Evolutionary conservation across 73 alveolate species (phyloP).

Genomic region (Paramecium sexaurelia): DNA sequence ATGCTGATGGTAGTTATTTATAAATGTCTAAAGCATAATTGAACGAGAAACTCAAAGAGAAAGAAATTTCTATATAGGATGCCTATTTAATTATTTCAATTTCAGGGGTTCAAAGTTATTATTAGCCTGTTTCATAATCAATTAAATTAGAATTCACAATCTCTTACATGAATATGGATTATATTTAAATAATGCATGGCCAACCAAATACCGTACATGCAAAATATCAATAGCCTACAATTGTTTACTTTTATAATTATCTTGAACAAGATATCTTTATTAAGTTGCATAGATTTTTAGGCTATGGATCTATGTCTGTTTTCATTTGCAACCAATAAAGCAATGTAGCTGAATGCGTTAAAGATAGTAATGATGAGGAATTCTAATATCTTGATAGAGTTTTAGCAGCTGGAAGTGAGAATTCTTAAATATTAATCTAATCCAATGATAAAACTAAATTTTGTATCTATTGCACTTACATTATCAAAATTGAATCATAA

Average conservation of each 20-base stretch:
- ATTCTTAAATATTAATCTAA: neutral
- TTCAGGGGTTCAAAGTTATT: neutral
- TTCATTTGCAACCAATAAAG: neutral
- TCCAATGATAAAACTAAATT: neutral
- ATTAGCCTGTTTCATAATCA: neutral
- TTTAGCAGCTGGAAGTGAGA: neutral
- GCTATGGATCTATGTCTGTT: conserved; percentile 27
- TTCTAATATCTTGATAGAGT: neutral
- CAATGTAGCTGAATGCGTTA: neutral
- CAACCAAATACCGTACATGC: neutral
- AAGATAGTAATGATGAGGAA: neutral
- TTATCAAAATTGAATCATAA: neutral
- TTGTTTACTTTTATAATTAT: neutral
- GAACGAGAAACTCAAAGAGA: neutral
- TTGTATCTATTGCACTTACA: conserved; percentile 13
- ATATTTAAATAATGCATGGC: neutral
- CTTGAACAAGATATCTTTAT: neutral
- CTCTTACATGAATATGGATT: neutral
- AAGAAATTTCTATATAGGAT: neutral
- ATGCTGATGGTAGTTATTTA: conserved; percentile 21
- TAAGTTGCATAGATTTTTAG: neutral
- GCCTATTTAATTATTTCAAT: conserved; percentile 32
- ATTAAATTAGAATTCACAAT: neutral
- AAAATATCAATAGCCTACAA: neutral
- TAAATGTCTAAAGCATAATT: neutral